Percentiles rank a stretch among this genome's conserved stretches.
phyloP scores from a whole-genome alignment of 2,329 filamentous ascomycete genomes.

The Penicillium sp. region DNA sequence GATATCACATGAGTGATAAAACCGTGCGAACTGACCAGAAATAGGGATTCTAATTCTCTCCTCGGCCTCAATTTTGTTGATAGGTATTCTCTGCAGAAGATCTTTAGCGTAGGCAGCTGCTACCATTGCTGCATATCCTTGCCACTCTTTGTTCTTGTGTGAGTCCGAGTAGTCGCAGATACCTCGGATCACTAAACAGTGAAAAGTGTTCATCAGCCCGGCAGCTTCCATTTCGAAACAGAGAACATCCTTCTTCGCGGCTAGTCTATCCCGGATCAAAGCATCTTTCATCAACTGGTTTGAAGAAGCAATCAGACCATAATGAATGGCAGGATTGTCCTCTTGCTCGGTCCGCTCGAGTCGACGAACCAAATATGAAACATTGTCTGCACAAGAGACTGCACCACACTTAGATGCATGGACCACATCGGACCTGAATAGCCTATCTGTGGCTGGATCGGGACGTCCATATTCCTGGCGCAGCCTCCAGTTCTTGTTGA shows the following conservation, averaged over 20 bases:
- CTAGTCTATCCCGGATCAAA: background rate
- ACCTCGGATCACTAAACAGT: background rate
- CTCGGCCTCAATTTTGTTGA: background rate
- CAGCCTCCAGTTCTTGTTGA: constrained; percentile 1
- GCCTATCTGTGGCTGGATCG: constrained; percentile 7
- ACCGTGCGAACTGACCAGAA: background rate
- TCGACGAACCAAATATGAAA: background rate
- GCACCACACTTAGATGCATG: background rate
- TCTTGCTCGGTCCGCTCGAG: background rate
- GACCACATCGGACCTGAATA: background rate
- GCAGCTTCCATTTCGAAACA: background rate
- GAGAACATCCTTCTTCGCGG: background rate
- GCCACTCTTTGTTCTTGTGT: background rate
- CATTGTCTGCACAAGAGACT: background rate
- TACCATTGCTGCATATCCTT: background rate
- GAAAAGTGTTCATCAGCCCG: background rate
- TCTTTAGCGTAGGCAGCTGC: background rate
- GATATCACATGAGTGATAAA: no score
- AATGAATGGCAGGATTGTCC: background rate
- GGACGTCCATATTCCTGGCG: constrained; percentile 9
- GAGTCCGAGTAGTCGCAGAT: background rate
- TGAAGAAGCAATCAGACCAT: background rate
- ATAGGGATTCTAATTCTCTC: background rate
- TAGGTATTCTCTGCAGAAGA: background rate
- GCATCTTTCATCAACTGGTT: background rate